A percentile compares a stretch with the other conserved stretches of the same genome.
phyloP scores from a whole-genome alignment of 2,329 filamentous ascomycete species.

The Botrytis galanthina region DNA sequence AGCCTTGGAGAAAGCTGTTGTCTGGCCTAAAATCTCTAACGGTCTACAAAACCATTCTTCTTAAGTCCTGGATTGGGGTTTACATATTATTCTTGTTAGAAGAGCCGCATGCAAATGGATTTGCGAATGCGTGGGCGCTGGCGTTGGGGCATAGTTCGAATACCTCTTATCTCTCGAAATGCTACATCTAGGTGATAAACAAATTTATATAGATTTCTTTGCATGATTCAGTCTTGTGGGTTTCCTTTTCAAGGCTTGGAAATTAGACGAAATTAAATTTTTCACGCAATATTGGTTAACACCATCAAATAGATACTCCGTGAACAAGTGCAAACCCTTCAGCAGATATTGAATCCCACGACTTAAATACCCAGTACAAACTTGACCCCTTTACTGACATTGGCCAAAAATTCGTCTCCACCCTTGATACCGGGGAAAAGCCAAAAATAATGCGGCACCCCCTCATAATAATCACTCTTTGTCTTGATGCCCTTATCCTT shows the following conservation, averaged over 20 bases:
- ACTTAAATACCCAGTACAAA: conserved; percentile 7
- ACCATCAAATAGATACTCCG: neutral
- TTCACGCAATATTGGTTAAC: neutral
- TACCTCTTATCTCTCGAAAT: neutral
- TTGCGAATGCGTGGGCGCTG: neutral
- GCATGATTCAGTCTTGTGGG: neutral
- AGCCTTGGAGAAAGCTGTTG: conserved; percentile 75
- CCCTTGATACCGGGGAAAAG: neutral
- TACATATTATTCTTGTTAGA: neutral
- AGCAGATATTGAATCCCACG: fast-evolving
- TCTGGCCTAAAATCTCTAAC: conserved; percentile 37
- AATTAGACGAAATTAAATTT: neutral
- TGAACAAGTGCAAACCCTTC: neutral
- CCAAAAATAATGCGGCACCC: conserved; percentile 38
- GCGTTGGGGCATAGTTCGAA: conserved; percentile 2
- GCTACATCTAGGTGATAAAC: neutral
- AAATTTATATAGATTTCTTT: neutral
- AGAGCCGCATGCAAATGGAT: neutral
- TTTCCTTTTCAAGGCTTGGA: neutral
- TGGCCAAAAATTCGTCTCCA: neutral
- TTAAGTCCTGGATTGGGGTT: neutral
- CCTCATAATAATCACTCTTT: conserved; percentile 35
- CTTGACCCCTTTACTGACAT: conserved; percentile 4
- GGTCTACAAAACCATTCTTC: conserved; percentile 23
- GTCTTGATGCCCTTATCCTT: conserved; percentile 33